phyloP scores from a whole-genome alignment of 495 filamentous ascomycete species.

The Penicillium bialowiezense region DNA sequence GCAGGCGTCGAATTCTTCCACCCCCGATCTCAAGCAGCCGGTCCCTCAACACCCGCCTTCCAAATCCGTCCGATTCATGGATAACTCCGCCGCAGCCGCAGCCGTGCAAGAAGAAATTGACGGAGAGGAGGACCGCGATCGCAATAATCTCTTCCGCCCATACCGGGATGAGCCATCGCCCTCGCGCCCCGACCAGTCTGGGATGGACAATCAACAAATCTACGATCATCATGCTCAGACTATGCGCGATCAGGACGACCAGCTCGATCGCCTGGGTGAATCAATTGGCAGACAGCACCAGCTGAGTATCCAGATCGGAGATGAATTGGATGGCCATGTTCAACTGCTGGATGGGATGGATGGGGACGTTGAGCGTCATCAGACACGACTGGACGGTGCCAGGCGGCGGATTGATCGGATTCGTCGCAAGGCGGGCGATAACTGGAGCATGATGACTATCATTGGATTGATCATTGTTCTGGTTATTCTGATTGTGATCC shows the following conservation, averaged over 20 bases:
- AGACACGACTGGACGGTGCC: constrained; percentile 69
- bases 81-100: constrained; percentile 49
- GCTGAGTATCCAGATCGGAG: constrained; percentile 91
- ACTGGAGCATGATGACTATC: constrained; percentile 77
- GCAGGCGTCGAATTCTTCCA: constrained; percentile 61
- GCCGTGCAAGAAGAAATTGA: constrained; percentile 36
- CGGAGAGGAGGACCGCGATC: constrained; percentile 50
- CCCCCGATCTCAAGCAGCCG: constrained; percentile 45
- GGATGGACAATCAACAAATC: constrained; percentile 80
- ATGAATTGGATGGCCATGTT: constrained; percentile 91
- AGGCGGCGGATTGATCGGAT: constrained; percentile 66
- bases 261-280: constrained; percentile 80
- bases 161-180: constrained; percentile 62
- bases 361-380: constrained; percentile 75
- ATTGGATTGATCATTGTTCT: constrained; percentile 71
- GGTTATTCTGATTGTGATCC: constrained; percentile 71
- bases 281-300: constrained; percentile 91
- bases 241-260: constrained; percentile 83
- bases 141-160: constrained; percentile 59
- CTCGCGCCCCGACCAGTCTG: constrained; percentile 59
- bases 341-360: constrained; percentile 87
- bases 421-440: constrained; percentile 69
- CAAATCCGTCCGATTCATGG: constrained; percentile 92
- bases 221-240: constrained; percentile 78
- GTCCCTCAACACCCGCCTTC: constrained; percentile 47